Evolutionary conservation across 495 filamentous ascomycete species (phyloP).

Genomic region (Xylaria grammica): DNA sequence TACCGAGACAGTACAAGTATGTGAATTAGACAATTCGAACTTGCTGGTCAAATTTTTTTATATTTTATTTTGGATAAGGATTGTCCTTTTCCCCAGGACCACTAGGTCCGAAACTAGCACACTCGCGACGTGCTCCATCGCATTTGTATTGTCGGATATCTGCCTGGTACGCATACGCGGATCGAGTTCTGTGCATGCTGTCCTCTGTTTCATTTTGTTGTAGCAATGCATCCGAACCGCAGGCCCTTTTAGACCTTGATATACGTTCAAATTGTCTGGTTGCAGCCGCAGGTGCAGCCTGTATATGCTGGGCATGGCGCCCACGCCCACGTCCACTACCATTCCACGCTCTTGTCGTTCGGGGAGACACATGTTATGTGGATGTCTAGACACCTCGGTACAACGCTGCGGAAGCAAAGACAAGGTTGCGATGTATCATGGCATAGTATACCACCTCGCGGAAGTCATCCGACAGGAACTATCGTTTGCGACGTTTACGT

Average conservation of each 20-base stretch:
- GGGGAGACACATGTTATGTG: neutral
- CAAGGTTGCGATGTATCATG: conserved; percentile 15
- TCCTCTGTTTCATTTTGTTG: neutral
- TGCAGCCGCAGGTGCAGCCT: conserved; percentile 13
- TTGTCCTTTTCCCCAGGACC: neutral
- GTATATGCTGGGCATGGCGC: conserved; percentile 6
- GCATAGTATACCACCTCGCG: conserved; percentile 16
- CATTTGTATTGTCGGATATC: neutral
- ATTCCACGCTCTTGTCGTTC: conserved; percentile 11
- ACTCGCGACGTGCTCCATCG: neutral
- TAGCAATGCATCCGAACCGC: conserved; percentile 9
- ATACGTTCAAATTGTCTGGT: conserved; percentile 10
- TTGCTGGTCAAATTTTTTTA: neutral
- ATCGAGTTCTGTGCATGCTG: neutral
- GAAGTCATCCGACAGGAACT: conserved; percentile 25
- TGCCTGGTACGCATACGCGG: neutral
- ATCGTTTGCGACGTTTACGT: neutral
- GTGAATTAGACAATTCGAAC: neutral
- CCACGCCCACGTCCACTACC: conserved; percentile 17
- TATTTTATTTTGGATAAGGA: neutral
- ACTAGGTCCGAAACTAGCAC: neutral
- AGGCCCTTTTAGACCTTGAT: neutral
- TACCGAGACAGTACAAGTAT: conserved; percentile 24
- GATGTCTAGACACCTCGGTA: conserved; percentile 9
- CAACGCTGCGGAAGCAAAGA: conserved; percentile 18